phyloP scores from a whole-genome alignment of 352 stramenopile species.

The Phytopythium helicoides region DNA sequence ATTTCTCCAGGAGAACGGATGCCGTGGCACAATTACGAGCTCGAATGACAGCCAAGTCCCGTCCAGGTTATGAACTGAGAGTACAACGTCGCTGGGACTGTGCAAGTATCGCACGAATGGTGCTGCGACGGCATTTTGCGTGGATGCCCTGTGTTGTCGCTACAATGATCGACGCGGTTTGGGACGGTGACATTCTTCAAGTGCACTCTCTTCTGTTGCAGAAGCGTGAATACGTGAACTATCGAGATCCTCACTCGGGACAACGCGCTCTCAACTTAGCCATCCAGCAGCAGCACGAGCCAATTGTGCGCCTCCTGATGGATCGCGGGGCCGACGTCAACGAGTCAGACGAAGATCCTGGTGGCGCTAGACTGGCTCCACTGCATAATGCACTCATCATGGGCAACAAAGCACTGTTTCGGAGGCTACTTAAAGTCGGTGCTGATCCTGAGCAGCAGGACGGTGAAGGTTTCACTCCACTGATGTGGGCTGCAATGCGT shows the following conservation, averaged over 20 bases:
- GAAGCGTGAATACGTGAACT: slow-evolving; percentile 45
- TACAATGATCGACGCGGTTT: slow-evolving; percentile 63
- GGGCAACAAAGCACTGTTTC: slow-evolving; percentile 76
- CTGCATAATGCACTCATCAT: slow-evolving; percentile 79
- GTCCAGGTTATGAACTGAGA: slow-evolving; percentile 58
- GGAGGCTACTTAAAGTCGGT: slow-evolving; percentile 49
- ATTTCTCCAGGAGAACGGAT: slow-evolving; percentile 56
- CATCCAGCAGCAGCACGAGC: slow-evolving; percentile 77
- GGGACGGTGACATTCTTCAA: slow-evolving; percentile 77
- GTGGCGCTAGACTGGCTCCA: slow-evolving; percentile 43
- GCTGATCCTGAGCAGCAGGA: slow-evolving; percentile 58
- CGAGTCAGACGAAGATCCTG: slow-evolving; percentile 41
- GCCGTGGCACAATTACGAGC: slow-evolving; percentile 57
- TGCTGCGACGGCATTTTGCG: slow-evolving; percentile 61
- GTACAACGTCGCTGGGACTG: slow-evolving; percentile 58
- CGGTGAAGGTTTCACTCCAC: slow-evolving; percentile 54
- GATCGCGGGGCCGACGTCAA: slow-evolving; percentile 70
- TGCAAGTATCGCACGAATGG: slow-evolving; percentile 30
- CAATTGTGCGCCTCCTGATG: slow-evolving; percentile 65
- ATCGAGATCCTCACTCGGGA: slow-evolving; percentile 40
- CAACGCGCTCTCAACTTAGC: slow-evolving; percentile 67
- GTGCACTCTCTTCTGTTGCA: slow-evolving; percentile 55
- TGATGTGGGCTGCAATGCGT: slow-evolving; percentile 63
- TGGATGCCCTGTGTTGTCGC: slow-evolving; percentile 63
- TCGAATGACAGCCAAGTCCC: slow-evolving; percentile 54